phyloP scores from a whole-genome alignment of 2,329 filamentous ascomycete species.

The Arthrobotrys entomopaga region DNA sequence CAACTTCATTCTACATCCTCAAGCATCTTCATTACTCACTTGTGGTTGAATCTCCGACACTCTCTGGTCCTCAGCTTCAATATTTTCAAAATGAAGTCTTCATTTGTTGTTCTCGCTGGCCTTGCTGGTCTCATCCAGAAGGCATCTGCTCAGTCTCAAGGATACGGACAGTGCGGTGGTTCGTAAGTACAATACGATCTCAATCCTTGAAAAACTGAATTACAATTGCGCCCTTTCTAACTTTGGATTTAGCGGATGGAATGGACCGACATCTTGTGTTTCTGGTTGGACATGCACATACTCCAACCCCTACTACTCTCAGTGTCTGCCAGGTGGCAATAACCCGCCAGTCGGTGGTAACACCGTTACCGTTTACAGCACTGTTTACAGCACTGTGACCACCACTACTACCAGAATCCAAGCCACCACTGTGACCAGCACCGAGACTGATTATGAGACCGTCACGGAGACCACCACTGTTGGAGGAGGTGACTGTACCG shows the following conservation, averaged over 20 bases:
- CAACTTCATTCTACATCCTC: conserved; percentile 40
- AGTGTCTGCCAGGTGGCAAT: conserved; percentile 50
- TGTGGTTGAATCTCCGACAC: conserved; percentile 40
- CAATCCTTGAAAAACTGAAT: background rate
- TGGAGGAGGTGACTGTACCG: conserved; percentile 17
- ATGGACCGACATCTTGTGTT: conserved; percentile 28
- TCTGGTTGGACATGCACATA: conserved; percentile 53
- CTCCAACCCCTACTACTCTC: conserved; percentile 55
- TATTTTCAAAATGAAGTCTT: conserved; percentile 48
- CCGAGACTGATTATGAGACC: conserved; percentile 7
- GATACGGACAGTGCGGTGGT: conserved; percentile 53
- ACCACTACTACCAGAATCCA: conserved; percentile 2
- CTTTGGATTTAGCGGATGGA: conserved; percentile 27
- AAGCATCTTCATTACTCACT: conserved; percentile 41
- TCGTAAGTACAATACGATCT: conserved; percentile 22
- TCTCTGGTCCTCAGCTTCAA: conserved; percentile 28
- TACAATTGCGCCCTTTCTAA: background rate
- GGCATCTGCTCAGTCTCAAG: conserved; percentile 38
- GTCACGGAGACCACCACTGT: conserved; percentile 11
- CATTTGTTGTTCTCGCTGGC: conserved; percentile 39
- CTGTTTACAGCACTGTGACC: too few species aligned
- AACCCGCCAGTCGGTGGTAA: background rate
- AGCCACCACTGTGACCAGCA: conserved; percentile 23
- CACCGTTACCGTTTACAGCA: conserved; percentile 38
- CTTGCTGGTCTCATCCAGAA: conserved; percentile 45